Percentiles rank a stretch among this genome's conserved stretches.
These are phyloP conservation scores for Solioccasus polychromus DNA, from an alignment of 768 basidiomycete genomes.

Conservation along the genomic window DNA sequence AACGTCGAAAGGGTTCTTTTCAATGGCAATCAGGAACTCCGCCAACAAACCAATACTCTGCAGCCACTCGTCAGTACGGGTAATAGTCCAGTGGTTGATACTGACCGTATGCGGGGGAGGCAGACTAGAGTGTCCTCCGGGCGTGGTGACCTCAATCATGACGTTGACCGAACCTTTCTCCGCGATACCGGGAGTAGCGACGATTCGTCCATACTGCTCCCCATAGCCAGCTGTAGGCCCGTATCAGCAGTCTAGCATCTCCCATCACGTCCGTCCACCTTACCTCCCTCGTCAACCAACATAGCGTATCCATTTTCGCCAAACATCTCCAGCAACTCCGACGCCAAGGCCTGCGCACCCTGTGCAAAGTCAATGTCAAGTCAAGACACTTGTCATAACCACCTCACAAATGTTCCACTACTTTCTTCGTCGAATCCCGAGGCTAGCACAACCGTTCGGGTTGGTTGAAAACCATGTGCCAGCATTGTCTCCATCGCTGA, in stretches of 20 bases:
- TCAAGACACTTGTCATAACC: neutral
- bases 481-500: slow-evolving; percentile 63
- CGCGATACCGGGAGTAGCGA: slow-evolving; percentile 62
- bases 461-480: slow-evolving; percentile 59
- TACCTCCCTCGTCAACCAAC: slow-evolving; percentile 87
- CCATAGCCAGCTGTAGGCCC: slow-evolving; percentile 44
- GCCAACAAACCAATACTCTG: slow-evolving; percentile 83
- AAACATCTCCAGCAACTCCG: slow-evolving; percentile 54
- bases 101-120: slow-evolving; percentile 78
- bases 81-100: neutral
- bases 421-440: slow-evolving; percentile 81
- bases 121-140: slow-evolving; percentile 84
- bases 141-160: slow-evolving; percentile 57
- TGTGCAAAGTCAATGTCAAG: slow-evolving; percentile 20
- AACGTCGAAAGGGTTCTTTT: slow-evolving; percentile 56
- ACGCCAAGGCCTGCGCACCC: slow-evolving; percentile 53
- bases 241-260: neutral
- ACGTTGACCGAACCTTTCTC: slow-evolving; percentile 75
- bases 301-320: slow-evolving; percentile 73
- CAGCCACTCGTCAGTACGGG: slow-evolving; percentile 8
- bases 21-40: slow-evolving; percentile 62
- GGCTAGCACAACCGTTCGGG: slow-evolving; percentile 57
- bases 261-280: slow-evolving; percentile 13
- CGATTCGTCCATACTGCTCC: slow-evolving; percentile 48
- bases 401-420: slow-evolving; percentile 44